Conservation (phyloP, 768 basidiomycete species). For the Leccinum truebloodii region DNA sequence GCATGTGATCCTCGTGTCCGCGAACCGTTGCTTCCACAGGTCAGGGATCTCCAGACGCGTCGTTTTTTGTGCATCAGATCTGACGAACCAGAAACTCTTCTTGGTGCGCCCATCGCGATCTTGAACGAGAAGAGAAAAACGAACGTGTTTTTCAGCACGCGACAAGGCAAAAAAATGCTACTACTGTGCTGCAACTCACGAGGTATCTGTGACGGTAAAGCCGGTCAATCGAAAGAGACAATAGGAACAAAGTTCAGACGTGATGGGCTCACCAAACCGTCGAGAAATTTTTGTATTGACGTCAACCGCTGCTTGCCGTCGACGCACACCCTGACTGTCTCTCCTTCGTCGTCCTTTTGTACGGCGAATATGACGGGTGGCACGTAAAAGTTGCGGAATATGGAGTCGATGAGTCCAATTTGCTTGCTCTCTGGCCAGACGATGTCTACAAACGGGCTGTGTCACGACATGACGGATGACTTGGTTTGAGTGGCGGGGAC, state of each 20-base stretch:
- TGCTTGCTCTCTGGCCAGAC: slow-evolving; percentile 78
- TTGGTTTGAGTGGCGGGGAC: background rate
- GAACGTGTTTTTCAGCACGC: too few species aligned
- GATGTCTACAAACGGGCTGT: slow-evolving; percentile 47
- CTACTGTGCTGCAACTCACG: too few species aligned
- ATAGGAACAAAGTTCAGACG: background rate
- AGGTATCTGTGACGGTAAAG: slow-evolving; percentile 28
- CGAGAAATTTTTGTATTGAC: slow-evolving; percentile 45
- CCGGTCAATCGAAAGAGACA: slow-evolving; percentile 8
- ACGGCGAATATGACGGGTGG: slow-evolving; percentile 53
- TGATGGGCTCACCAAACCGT: slow-evolving; percentile 42
- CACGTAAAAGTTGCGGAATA: slow-evolving; percentile 54
- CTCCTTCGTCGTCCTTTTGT: slow-evolving; percentile 41
- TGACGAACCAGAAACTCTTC: slow-evolving; percentile 64
- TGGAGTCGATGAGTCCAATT: slow-evolving; percentile 50
- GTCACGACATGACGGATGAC: slow-evolving; percentile 1
- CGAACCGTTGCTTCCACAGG: slow-evolving; percentile 50
- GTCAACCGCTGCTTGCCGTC: slow-evolving; percentile 58
- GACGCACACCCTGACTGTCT: slow-evolving; percentile 44
- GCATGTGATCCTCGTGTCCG: slow-evolving; percentile 61
- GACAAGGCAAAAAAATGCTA: too few species aligned
- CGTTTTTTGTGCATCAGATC: slow-evolving; percentile 44
- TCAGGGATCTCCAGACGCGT: slow-evolving; percentile 55
- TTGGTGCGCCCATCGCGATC: slow-evolving; percentile 41
- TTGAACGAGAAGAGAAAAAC: too few species aligned